Evolutionary conservation across 2,329 filamentous ascomycete genomes (phyloP), one percentile per base, ranked within the genome.

Genomic region (Sordariomycetes sp.): DNA sequence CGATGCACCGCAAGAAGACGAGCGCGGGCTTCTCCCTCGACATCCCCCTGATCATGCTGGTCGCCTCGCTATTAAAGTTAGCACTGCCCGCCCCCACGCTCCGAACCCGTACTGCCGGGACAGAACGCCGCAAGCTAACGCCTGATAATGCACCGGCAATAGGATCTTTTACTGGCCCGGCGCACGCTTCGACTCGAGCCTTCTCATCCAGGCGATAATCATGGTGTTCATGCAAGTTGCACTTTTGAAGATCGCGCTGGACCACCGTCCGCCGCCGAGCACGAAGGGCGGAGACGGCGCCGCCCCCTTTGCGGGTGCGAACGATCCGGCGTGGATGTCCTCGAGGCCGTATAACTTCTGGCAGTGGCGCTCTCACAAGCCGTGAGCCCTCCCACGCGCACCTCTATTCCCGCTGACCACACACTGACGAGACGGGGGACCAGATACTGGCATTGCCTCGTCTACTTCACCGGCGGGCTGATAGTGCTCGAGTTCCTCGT

Each of bases 391-490:
- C 18, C 53, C 12, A 22, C 24, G 48, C 18, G 12, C 53, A 32
- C 32, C 20, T 18, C 22, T 50, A 32, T 14, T n/a, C 25, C 40
- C 37, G 58, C 34, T 32, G 28, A 25, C 3, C 24, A 20, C 12
- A 18, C 22, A 28, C 54, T 20, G n/a, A 28, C n/a, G 22, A 50
- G 35, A 24, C 10, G 8, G 20, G 14, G 28, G 14, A 10, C 24
- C 62, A 86, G 83, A 62, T 92, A 93, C 74, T 95, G 89, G 89
- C 79, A 86, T 59, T 90, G 90, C 66, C 68, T 94, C 32, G 72
- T 83, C 50, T 89, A 87, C 72, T 79, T 91, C 61, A 80, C 85
- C 61, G 75, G 79, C 60, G 72, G 71, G 20, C 77, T 93, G 54
- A 71, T 83, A 28, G 75, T 79, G 5, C 73, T 86, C 64, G 87